Percentiles rank a stretch among this genome's conserved stretches.
Evolutionary conservation across 1,139 yeast genomes (phyloP).

Genomic region (Blastobotrys arbuscula): DNA sequence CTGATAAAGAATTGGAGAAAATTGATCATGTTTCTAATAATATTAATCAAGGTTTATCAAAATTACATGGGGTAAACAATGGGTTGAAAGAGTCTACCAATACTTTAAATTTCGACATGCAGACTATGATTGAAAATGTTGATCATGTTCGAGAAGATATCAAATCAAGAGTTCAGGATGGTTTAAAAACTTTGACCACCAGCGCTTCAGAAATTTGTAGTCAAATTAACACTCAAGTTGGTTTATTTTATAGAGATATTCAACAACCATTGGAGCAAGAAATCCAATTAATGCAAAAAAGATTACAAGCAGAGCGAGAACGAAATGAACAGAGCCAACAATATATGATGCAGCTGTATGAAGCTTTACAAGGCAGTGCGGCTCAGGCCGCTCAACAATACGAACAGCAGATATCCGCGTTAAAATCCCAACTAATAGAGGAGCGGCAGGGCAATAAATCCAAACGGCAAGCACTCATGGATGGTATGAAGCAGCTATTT

Average conservation of each 20-base stretch:
- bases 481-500: constrained; percentile 6
- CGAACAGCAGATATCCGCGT: constrained; percentile 1
- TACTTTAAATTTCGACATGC: neutral
- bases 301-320: neutral
- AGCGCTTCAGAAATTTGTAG: constrained; percentile 7
- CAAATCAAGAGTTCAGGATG: constrained; percentile 10
- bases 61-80: neutral
- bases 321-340: neutral
- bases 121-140: constrained; percentile 5
- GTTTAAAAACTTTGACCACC: constrained; percentile 5
- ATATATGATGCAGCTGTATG: neutral
- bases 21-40: constrained; percentile 1
- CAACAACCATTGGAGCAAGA: constrained; percentile 10
- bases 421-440: neutral
- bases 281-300: neutral
- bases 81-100: constrained; percentile 1
- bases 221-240: constrained; percentile 6
- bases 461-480: constrained; percentile 4
- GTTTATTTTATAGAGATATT: constrained; percentile 7
- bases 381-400: neutral
- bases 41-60: constrained; percentile 1
- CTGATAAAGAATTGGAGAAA: constrained; percentile 5
- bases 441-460: constrained; percentile 3
- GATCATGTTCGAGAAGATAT: constrained; percentile 10
- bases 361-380: neutral